Evolutionary conservation across 2,329 filamentous ascomycete genomes (phyloP), one percentile per base, ranked within the genome.

Genomic region (Fusarium cicatricum): DNA sequence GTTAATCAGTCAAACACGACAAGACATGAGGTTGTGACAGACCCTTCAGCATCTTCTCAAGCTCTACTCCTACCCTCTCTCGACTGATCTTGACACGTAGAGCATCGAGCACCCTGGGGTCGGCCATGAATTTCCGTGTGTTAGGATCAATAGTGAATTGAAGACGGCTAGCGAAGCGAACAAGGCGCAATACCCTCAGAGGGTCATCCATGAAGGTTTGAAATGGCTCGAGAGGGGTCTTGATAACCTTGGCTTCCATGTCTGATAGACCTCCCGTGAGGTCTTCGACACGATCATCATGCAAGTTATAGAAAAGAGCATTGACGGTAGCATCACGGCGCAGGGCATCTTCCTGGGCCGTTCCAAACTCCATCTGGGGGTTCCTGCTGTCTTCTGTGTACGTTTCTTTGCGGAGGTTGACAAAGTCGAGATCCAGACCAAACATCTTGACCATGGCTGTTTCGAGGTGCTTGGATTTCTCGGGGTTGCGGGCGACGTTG

Each of bases 181-280:
- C 90, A 46, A 98, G 80, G 41, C 94, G 86, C 57, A 98, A 78
- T 4, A 98, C 90, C 15, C 95, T 85, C 19, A 99, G 79, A 11
- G 95, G 95, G 69, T 98, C 94, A 70, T 98, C 94, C 72, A 88
- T 92, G 76, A 99, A 98, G 0, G 94, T 99, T 71, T 96, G 90
- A 46, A 91, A 87, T 19, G 94, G 93, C 46, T 92, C 89, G 36
- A 98, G 77, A 1, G 94, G 94, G 3, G 95, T 98, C 48, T 90
- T 84, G 62, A 99, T 92, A 43, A 93, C 78, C 57, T 85, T 84
- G 2, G 80, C 78, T 29, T 81, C 73, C 85, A 98, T 86, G 70
- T 98, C 94, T 8, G 83, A 71, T 31, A 96, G 78, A 0, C 95
- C 94, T 8, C 84, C 83, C 0, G 92, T 96, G 58, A 96, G 90